Conservation (phyloP, 2,329 filamentous ascomycete genomes). For the Ophiocordyceps unilateralis region DNA sequence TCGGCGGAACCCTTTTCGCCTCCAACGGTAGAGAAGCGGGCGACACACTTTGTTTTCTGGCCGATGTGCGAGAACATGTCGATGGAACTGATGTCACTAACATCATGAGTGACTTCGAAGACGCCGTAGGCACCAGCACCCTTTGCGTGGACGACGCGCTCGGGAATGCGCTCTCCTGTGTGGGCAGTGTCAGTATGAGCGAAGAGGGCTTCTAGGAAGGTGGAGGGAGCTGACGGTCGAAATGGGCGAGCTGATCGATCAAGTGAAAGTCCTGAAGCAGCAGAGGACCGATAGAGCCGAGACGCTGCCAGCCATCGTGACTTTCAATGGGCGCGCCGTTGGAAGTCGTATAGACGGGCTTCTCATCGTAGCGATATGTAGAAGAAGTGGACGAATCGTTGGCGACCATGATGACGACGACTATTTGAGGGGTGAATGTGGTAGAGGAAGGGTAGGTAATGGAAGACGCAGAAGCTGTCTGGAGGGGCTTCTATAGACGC, state of each 20-base stretch:
- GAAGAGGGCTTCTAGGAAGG: neutral
- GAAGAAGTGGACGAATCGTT: conserved; percentile 29
- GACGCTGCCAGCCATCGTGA: conserved; percentile 29
- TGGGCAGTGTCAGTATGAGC: too few species aligned
- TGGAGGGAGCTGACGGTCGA: conserved; percentile 20
- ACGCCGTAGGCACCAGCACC: conserved; percentile 31
- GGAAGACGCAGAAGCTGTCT: too few species aligned
- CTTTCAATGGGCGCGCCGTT: conserved; percentile 40
- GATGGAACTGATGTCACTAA: conserved; percentile 36
- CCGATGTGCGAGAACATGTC: conserved; percentile 34
- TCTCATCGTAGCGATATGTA: conserved; percentile 40
- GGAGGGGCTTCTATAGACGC: too few species aligned
- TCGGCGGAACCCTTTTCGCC: conserved; percentile 50
- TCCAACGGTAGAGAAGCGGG: conserved; percentile 56
- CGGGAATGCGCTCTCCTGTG: conserved; percentile 25
- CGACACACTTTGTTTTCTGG: conserved; percentile 38
- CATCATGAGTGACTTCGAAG: conserved; percentile 41
- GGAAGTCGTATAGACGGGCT: conserved; percentile 40
- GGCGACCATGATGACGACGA: conserved; percentile 18
- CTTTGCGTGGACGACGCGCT: conserved; percentile 21
- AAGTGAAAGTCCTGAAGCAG: conserved; percentile 49
- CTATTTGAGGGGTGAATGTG: too few species aligned
- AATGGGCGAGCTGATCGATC: conserved; percentile 41
- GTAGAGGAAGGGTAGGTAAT: too few species aligned
- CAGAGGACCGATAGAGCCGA: conserved; percentile 38